phyloP scores from a whole-genome alignment of 176 grass and related monocot genomes.

The Coix lacrymajobi region DNA sequence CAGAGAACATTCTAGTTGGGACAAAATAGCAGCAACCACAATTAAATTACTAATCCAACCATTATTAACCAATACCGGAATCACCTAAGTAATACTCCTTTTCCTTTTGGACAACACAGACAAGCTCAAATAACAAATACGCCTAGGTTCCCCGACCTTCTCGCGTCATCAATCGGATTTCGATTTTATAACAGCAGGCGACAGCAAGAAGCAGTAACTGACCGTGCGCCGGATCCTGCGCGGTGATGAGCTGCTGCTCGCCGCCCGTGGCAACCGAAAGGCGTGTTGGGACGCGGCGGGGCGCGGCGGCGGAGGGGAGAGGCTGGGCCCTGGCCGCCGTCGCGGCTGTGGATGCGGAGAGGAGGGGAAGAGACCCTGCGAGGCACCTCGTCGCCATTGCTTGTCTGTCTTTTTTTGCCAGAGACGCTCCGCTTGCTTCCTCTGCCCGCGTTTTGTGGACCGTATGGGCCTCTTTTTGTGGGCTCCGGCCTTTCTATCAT shows the following conservation, averaged over 20 bases:
- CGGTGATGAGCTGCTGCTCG: conserved; percentile 37
- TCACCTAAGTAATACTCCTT: not conserved
- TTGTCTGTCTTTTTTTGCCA: not conserved
- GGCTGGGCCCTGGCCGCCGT: not conserved
- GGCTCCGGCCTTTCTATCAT: not conserved
- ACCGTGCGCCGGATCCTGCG: conserved; percentile 32
- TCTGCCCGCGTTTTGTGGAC: not conserved
- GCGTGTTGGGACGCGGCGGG: not conserved
- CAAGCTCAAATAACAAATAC: no score
- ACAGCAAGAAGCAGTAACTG: conserved; percentile 1
- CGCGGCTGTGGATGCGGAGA: conserved; percentile 19
- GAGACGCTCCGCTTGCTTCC: not conserved
- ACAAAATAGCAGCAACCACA: not conserved
- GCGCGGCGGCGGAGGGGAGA: not conserved
- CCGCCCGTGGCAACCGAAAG: conserved; percentile 33
- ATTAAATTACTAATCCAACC: not conserved
- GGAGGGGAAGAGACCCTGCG: conserved; percentile 15
- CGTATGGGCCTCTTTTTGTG: conserved; percentile 23
- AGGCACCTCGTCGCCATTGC: conserved; percentile 33
- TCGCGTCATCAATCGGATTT: not conserved
- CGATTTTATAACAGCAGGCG: not conserved
- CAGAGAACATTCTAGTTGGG: not conserved
- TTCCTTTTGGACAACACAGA: no score
- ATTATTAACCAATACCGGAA: not conserved
- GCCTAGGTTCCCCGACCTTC: no score